Evolutionary conservation across 257 asterid species (phyloP).

Genomic region (Agastache rugosa): DNA sequence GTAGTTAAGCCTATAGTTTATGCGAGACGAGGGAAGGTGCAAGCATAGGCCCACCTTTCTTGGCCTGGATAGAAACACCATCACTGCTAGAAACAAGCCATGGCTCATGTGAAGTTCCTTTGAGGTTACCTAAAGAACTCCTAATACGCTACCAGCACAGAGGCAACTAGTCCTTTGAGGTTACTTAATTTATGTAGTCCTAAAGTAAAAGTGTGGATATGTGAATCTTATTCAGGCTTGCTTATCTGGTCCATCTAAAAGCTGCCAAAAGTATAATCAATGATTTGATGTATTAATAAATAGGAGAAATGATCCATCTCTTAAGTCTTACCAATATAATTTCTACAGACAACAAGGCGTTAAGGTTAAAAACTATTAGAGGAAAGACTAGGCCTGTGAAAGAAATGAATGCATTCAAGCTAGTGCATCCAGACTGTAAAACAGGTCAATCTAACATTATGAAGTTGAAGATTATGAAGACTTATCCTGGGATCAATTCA

Average conservation of each 20-base stretch:
- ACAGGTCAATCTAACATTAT: slow-evolving; percentile 20
- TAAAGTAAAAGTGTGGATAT: neutral
- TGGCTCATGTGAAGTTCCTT: neutral
- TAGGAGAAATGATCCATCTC: neutral
- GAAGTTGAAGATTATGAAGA: too few species aligned
- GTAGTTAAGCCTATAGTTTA: too few species aligned
- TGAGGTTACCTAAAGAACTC: neutral
- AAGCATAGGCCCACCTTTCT: neutral
- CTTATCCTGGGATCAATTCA: neutral
- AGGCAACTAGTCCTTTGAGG: neutral
- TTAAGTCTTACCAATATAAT: too few species aligned
- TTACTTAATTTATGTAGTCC: neutral
- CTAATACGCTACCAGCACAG: neutral
- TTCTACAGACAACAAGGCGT: neutral
- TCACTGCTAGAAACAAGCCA: neutral
- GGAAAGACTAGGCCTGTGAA: slow-evolving; percentile 1
- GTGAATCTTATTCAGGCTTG: neutral
- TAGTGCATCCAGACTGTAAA: neutral
- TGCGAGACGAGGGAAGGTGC: too few species aligned
- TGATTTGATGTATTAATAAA: neutral
- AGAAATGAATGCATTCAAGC: neutral
- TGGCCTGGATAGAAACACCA: too few species aligned
- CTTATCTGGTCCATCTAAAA: neutral
- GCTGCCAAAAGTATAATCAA: slow-evolving; percentile 1
- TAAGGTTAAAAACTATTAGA: slow-evolving; percentile 10